These are phyloP conservation scores for Chlamydomonas incerta DNA, from an alignment of 139 green algal genomes.

Conservation along the genomic window DNA sequence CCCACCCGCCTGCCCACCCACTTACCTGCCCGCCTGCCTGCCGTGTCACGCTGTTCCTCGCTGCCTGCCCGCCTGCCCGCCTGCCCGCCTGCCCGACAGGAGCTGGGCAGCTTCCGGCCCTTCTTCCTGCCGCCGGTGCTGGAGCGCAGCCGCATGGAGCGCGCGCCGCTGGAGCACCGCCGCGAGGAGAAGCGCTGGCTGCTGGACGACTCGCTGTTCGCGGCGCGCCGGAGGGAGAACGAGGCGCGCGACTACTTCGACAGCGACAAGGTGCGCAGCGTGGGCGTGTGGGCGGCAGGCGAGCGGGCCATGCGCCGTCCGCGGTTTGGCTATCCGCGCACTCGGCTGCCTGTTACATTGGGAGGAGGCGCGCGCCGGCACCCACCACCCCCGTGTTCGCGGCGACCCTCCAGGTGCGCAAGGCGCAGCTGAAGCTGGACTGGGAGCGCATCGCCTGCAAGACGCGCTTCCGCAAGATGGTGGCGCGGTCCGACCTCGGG, in stretches of 20 bases:
- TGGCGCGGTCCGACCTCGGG: constrained; percentile 29
- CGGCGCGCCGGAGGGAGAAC: constrained; percentile 37
- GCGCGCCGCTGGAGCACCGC: neutral
- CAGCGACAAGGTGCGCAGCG: constrained; percentile 26
- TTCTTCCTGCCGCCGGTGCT: constrained; percentile 54
- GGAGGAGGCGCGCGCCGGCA: too few relatives aligned
- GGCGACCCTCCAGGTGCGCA: neutral
- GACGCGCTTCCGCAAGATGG: constrained; percentile 29
- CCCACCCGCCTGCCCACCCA: too few relatives aligned
- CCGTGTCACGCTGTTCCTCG: too few relatives aligned
- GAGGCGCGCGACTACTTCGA: constrained; percentile 45
- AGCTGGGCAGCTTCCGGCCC: constrained; percentile 39
- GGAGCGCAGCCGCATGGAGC: neutral
- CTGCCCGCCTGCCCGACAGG: neutral
- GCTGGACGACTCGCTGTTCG: constrained; percentile 33
- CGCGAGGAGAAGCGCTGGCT: constrained; percentile 10
- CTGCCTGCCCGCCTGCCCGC: too few relatives aligned
- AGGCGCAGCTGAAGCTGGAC: constrained; percentile 39
- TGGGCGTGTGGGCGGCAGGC: too few relatives aligned
- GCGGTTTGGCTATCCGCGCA: too few relatives aligned
- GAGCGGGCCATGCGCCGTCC: too few relatives aligned
- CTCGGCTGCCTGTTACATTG: too few relatives aligned
- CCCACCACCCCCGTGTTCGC: too few relatives aligned
- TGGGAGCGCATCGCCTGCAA: constrained; percentile 45
- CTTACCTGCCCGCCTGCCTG: too few relatives aligned